A percentile compares a stretch with the other conserved stretches of the same genome.
phyloP scores from a whole-genome alignment of 1,284 basidiomycete species.

The Apiotrichum brassicae region DNA sequence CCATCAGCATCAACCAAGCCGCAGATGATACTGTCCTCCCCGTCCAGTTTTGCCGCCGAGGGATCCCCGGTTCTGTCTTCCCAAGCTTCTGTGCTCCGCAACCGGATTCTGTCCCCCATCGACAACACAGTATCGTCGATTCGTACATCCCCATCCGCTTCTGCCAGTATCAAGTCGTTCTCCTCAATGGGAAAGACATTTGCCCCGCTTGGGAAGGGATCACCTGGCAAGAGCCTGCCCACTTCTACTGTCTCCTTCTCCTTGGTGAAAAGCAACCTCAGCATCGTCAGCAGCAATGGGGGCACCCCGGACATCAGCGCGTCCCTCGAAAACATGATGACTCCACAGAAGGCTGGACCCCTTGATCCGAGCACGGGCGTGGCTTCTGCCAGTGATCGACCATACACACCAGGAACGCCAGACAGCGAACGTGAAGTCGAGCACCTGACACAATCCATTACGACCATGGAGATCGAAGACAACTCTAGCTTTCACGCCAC shows the following conservation, averaged over 20 bases:
- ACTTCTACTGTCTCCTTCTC: neutral
- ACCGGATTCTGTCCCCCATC: neutral
- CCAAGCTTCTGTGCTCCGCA: neutral
- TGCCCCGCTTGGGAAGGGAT: neutral
- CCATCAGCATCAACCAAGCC: neutral
- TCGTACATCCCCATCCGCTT: neutral
- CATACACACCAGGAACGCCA: neutral
- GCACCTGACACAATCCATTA: neutral
- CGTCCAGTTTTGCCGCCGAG: neutral
- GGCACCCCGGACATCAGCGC: neutral
- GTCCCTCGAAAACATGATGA: neutral
- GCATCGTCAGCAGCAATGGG: neutral
- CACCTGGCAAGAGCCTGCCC: too few relatives aligned
- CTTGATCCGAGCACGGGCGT: neutral
- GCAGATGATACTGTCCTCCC: neutral
- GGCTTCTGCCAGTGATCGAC: neutral
- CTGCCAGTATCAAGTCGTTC: neutral
- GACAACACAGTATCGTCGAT: neutral
- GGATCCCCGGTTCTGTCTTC: neutral
- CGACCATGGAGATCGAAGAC: neutral
- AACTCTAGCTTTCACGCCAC: neutral
- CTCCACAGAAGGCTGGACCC: neutral
- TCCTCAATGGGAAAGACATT: neutral
- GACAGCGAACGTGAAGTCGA: conserved; percentile 1
- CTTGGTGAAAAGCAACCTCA: neutral